Evolutionary conservation across 192 early-diverging fungal species (phyloP).

Genomic region (Lobosporangium transversale): DNA sequence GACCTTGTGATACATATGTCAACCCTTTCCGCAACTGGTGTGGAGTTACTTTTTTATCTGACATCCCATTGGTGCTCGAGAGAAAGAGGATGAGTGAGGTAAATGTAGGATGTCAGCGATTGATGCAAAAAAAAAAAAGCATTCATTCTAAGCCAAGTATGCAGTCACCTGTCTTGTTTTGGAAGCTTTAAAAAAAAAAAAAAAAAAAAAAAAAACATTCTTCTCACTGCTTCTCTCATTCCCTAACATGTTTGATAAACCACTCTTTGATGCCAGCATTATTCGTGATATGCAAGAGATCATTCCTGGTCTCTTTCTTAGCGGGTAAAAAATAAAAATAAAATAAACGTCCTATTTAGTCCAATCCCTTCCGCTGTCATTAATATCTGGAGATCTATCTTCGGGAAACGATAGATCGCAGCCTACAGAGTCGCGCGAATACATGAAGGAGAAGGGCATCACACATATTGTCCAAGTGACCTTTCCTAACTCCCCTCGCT

Average conservation of each 20-base stretch:
- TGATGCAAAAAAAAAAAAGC: background rate
- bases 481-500: conserved; percentile 19
- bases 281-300: conserved; percentile 44
- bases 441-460: conserved; percentile 24
- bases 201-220: background rate
- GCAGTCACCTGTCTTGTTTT: background rate
- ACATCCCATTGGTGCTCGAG: too few relatives aligned
- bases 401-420: background rate
- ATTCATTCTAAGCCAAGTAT: too few relatives aligned
- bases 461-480: conserved; percentile 46
- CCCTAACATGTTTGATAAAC: background rate
- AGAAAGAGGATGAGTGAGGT: background rate
- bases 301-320: conserved; percentile 33
- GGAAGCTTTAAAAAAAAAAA: background rate
- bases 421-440: conserved; percentile 23
- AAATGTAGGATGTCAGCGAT: background rate
- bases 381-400: background rate
- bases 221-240: background rate
- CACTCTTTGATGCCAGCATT: conserved; percentile 5
- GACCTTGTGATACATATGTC: conserved; percentile 44
- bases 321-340: conserved; percentile 26
- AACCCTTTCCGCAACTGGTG: conserved; percentile 49
- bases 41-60: conserved; percentile 42
- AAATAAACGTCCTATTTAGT: background rate
- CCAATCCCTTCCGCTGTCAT: background rate